A percentile compares a stretch with the other conserved stretches of the same genome.
Conservation (phyloP, 2,329 filamentous ascomycete species). For the Aspergillus sclerotialis region DNA sequence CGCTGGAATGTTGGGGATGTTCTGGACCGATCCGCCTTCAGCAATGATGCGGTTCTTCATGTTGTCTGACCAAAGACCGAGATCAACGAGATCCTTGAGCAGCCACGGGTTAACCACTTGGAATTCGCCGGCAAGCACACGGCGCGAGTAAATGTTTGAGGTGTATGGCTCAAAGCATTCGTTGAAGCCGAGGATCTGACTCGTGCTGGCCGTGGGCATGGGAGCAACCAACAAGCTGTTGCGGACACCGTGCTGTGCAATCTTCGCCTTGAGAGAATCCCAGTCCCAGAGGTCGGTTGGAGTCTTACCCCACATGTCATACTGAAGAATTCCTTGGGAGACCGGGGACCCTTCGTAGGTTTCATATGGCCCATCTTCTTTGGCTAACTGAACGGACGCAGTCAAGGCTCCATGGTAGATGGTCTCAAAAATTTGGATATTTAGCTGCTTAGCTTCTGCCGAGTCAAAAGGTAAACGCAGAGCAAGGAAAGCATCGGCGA, state of each 20-base stretch:
- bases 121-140: slow-evolving; percentile 96
- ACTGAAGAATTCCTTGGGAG: slow-evolving; percentile 92
- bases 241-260: slow-evolving; percentile 86
- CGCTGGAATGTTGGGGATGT: slow-evolving; percentile 90
- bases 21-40: slow-evolving; percentile 90
- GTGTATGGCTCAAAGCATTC: slow-evolving; percentile 99
- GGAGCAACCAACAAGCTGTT: slow-evolving; percentile 93
- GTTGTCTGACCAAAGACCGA: slow-evolving; percentile 96
- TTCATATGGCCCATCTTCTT: slow-evolving; percentile 74
- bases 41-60: slow-evolving; percentile 99
- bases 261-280: slow-evolving; percentile 78
- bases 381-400: slow-evolving; percentile 78
- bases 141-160: slow-evolving; percentile 98
- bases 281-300: slow-evolving; percentile 97
- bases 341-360: slow-evolving; percentile 91
- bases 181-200: slow-evolving; percentile 97
- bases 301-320: slow-evolving; percentile 96
- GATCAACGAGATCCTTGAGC: slow-evolving; percentile 94
- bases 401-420: slow-evolving; percentile 96
- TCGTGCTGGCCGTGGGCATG: slow-evolving; percentile 96
- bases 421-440: slow-evolving; percentile 98
- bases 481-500: slow-evolving; percentile 95
- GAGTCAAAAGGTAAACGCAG: slow-evolving; percentile 97
- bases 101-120: slow-evolving; percentile 99
- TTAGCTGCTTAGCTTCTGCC: slow-evolving; percentile 83